Evolutionary conservation across 2,329 filamentous ascomycete genomes (phyloP), one percentile per base, ranked within the genome.

Genomic region (Ascochyta fabae): DNA sequence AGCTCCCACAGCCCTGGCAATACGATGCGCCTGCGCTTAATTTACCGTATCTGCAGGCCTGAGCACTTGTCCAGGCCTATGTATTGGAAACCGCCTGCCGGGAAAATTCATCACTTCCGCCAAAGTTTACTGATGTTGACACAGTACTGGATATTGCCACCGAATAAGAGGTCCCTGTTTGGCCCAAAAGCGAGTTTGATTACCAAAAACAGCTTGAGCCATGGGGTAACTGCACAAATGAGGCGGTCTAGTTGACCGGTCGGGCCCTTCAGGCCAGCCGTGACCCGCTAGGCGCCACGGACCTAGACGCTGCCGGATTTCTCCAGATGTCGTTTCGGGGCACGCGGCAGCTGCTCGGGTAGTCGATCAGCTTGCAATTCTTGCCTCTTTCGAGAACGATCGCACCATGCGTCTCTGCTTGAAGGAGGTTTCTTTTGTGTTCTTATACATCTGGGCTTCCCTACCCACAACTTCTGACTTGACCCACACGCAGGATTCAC

Each of bases 391-490:
- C 3, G 29, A 22, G 7, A 13, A 16, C 8, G 22, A 29, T 3
- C 9, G 34, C 10, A 27, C 22, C 31, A 35, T 29, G 7, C 2
- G 13, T 29, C 4, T 15, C 34, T 31, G 24, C 12, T 12, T n/a
- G 41, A 3, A 38, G 23, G 22, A 33, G n/a, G 34, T 19, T 1
- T 4, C 10, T 12, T 19, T 27, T 36, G 19, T 13, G 19, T 9
- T 34, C 9, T 44, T 39, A 48, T 45, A 45, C 27, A 26, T 9
- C 52, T 41, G 23, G 34, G 34, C 8, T 23, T 24, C 52, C 45
- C 35, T 55, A 35, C 35, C 29, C 43, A 35, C 15, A 15, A 42
- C 35, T 29, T 46, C 52, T 31, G 29, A 23, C 35, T 49, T 31
- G 46, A 46, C 34, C 46, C 41, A 45, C 40, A 42, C 8, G 13